A percentile compares a stretch with the other conserved stretches of the same genome.
phyloP scores from a whole-genome alignment of 2,329 filamentous ascomycete species.

The Nigrograna mackinnonii region DNA sequence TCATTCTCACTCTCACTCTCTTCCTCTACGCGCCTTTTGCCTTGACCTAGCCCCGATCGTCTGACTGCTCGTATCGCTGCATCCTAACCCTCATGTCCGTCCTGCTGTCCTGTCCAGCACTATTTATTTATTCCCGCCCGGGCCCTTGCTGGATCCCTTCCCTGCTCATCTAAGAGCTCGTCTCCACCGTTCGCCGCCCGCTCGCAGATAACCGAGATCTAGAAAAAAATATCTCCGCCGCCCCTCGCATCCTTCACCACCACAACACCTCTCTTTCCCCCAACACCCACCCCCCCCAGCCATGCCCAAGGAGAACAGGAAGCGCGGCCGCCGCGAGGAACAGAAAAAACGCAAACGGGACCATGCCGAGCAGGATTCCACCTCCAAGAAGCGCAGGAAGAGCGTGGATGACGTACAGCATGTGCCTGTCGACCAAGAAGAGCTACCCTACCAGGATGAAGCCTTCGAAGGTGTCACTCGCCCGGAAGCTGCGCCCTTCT shows the following conservation, averaged over 20 bases:
- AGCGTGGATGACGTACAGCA: constrained; percentile 11
- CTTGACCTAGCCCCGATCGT: too few species aligned
- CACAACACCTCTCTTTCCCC: not conserved
- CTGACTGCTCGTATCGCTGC: too few species aligned
- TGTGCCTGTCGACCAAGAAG: constrained; percentile 6
- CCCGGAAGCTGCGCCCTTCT: constrained; percentile 73
- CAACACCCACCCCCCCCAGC: constrained; percentile 2
- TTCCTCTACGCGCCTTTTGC: too few species aligned
- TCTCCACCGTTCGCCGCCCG: too few species aligned
- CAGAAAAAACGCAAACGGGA: constrained; percentile 57
- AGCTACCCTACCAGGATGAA: constrained; percentile 21
- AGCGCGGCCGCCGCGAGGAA: constrained; percentile 59
- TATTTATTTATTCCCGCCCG: too few species aligned
- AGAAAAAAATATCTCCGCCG: not conserved
- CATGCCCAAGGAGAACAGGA: constrained; percentile 65
- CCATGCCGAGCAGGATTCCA: constrained; percentile 39
- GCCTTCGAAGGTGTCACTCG: constrained; percentile 34
- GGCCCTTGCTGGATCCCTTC: too few species aligned
- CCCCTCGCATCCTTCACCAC: not conserved
- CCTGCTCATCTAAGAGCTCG: too few species aligned
- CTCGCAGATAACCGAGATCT: constrained; percentile 8
- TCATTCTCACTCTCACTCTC: too few species aligned
- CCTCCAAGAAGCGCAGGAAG: constrained; percentile 29
- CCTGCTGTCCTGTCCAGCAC: too few species aligned
- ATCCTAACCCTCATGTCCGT: too few species aligned